Conservation (phyloP, 2,329 filamentous ascomycete genomes). For the Helotiales sp. region DNA sequence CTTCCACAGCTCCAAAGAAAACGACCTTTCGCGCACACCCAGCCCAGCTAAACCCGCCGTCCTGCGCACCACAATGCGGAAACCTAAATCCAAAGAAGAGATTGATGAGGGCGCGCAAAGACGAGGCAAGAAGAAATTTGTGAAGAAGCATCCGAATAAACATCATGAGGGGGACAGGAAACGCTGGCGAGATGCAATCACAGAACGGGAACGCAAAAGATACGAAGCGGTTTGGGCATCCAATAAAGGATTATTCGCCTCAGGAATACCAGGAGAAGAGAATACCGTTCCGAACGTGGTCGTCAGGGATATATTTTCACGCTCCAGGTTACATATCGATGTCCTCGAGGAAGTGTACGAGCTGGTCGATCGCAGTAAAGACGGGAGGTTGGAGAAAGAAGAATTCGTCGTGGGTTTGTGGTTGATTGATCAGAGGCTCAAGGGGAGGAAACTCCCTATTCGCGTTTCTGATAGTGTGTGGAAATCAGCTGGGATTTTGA, state of each 20-base stretch:
- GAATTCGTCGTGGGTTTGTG: constrained; percentile 86
- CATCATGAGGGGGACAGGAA: constrained; percentile 78
- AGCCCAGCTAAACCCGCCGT: constrained; percentile 48
- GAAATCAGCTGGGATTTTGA: constrained; percentile 63
- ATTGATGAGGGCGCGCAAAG: constrained; percentile 56
- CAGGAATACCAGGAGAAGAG: constrained; percentile 35
- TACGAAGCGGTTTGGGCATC: constrained; percentile 88
- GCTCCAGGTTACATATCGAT: constrained; percentile 69
- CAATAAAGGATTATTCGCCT: constrained; percentile 65
- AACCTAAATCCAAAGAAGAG: constrained; percentile 59
- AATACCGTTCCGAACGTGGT: constrained; percentile 70
- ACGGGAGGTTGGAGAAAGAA: constrained; percentile 64
- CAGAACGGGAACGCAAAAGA: constrained; percentile 72
- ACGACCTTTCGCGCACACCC: constrained; percentile 37
- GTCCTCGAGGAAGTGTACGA: constrained; percentile 79
- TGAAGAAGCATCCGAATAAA: constrained; percentile 69
- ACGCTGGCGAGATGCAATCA: constrained; percentile 78
- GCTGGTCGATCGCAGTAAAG: constrained; percentile 64
- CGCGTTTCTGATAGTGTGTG: constrained; percentile 77
- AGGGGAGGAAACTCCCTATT: constrained; percentile 76
- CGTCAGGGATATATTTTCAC: constrained; percentile 75
- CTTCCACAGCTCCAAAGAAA: constrained; percentile 46
- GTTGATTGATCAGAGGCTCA: constrained; percentile 80
- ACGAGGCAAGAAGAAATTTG: constrained; percentile 58
- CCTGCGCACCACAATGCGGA: constrained; percentile 59